Evolutionary conservation across 2,329 filamentous ascomycete genomes (phyloP), one percentile per base, ranked within the genome.

Genomic region (Aspergillus brunneoviolaceus): DNA sequence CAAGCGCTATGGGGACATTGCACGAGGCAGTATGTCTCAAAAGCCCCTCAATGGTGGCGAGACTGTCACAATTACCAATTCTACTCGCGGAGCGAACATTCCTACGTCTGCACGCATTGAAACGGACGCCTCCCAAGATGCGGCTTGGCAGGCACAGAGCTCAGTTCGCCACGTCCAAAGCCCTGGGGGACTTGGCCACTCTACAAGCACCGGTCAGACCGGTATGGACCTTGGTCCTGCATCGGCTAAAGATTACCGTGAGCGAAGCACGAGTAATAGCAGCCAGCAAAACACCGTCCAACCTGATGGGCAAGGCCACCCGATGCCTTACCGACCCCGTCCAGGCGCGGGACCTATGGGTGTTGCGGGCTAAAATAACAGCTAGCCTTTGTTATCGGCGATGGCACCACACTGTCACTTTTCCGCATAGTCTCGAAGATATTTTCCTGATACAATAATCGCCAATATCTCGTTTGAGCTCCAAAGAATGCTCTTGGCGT

Each of bases 1-100:
- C 55, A 96, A 94, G 74, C 87, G 92, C 59, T 97, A 96, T 76
- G 92, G 92, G 53, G 91, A 96, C 71, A 89, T 95, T 63, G 87
- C 78, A 77, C 90, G 80, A 79, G 85, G 79, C 78, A 81, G 76
- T 85, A 87, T 76, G 78, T 83, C 70, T 78, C 82, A 74, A 82
- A 87, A 72, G 79, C 68, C 73, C 23, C 83, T 74, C 65, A 75
- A 74, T 79, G 82, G 72, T 79, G 82, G 76, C 80, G 83, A 76
- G 81, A 85, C 75, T 81, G 78, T 75, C 63, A 79, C 72, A 60
- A 75, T 75, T 60, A 77, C 76, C 48, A 74, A 72, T 29, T 71
- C 74, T 42, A 76, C 73, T 56, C 74, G 77, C 45, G 73, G 71
- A 57, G 76, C 73, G 56, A 78, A 77, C 58, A 69, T 74, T 9